A percentile compares a stretch with the other conserved stretches of the same genome.
These are phyloP conservation scores for Botrytis galanthina DNA, from an alignment of 2,329 filamentous ascomycete genomes.

Conservation along the genomic window DNA sequence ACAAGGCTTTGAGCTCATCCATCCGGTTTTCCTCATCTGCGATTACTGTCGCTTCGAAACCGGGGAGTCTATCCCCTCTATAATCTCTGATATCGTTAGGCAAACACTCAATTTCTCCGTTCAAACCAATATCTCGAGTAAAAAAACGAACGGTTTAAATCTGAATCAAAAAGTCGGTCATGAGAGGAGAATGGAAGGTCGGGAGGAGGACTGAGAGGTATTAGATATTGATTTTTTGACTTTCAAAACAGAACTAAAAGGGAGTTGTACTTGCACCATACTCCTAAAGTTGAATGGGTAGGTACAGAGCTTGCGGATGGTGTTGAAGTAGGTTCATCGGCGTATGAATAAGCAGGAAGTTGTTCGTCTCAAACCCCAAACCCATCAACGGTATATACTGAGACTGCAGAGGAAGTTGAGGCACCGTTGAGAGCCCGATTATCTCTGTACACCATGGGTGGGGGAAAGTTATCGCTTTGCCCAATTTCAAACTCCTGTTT, in stretches of 20 bases:
- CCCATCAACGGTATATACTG: slow-evolving; percentile 27
- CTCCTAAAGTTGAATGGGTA: too few relatives aligned
- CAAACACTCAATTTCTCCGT: neutral
- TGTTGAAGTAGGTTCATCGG: slow-evolving; percentile 16
- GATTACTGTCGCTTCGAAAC: slow-evolving; percentile 47
- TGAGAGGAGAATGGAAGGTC: slow-evolving; percentile 31
- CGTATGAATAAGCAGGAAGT: slow-evolving; percentile 25
- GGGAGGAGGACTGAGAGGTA: slow-evolving; percentile 22
- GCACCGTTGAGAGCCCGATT: slow-evolving; percentile 28
- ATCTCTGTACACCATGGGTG: slow-evolving; percentile 27
- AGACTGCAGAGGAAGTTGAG: slow-evolving; percentile 31
- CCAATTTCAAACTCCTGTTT: neutral
- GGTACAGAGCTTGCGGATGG: neutral
- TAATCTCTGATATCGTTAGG: slow-evolving; percentile 52
- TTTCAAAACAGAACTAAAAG: neutral
- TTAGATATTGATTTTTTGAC: neutral
- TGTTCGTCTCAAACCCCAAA: slow-evolving; percentile 22
- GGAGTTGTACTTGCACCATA: neutral
- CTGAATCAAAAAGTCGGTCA: slow-evolving; percentile 56
- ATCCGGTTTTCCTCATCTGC: slow-evolving; percentile 21
- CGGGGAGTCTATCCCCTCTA: slow-evolving; percentile 60
- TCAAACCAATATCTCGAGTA: slow-evolving; percentile 27
- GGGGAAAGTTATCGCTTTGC: neutral
- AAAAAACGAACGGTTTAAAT: slow-evolving; percentile 60
- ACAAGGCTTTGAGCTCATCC: slow-evolving; percentile 50